phyloP scores from a whole-genome alignment of 768 basidiomycete genomes.

The Leccinum arenicola region DNA sequence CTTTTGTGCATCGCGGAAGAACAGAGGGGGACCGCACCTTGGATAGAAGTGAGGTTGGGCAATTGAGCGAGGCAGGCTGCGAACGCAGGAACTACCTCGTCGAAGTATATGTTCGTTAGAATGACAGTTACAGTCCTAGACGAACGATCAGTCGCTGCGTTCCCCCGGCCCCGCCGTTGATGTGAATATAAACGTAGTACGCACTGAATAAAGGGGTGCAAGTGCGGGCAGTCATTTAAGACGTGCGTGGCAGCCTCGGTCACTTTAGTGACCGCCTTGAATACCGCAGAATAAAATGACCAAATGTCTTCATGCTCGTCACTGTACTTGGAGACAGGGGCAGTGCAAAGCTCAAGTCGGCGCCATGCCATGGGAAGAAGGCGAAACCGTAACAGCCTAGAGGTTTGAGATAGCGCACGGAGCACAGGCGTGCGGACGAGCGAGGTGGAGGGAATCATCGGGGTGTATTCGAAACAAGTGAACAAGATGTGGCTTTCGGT shows the following conservation, averaged over 20 bases:
- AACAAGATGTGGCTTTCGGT: background rate
- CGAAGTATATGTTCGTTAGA: background rate
- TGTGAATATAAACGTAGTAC: background rate
- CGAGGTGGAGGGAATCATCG: background rate
- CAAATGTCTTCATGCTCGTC: background rate
- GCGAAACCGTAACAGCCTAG: constrained; percentile 8
- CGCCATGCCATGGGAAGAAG: constrained; percentile 17
- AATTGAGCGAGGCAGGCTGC: constrained; percentile 1
- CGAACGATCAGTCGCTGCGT: background rate
- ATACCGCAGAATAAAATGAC: background rate
- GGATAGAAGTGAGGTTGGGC: constrained; percentile 10
- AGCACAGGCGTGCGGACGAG: constrained; percentile 1
- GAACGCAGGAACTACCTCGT: constrained; percentile 7
- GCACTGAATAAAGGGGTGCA: constrained; percentile 6
- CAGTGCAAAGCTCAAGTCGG: constrained; percentile 3
- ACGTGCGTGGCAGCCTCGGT: background rate
- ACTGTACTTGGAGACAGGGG: background rate
- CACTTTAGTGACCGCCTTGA: background rate
- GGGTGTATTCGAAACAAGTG: background rate
- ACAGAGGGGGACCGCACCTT: constrained; percentile 2
- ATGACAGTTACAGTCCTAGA: constrained; percentile 3
- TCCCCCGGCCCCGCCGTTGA: too few species aligned
- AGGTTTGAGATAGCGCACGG: constrained; percentile 9
- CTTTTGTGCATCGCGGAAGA: background rate
- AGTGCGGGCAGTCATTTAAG: constrained; percentile 1